These are phyloP conservation scores for Carex kokanica DNA, from an alignment of 176 grass and related monocot genomes.

Conservation along the genomic window DNA sequence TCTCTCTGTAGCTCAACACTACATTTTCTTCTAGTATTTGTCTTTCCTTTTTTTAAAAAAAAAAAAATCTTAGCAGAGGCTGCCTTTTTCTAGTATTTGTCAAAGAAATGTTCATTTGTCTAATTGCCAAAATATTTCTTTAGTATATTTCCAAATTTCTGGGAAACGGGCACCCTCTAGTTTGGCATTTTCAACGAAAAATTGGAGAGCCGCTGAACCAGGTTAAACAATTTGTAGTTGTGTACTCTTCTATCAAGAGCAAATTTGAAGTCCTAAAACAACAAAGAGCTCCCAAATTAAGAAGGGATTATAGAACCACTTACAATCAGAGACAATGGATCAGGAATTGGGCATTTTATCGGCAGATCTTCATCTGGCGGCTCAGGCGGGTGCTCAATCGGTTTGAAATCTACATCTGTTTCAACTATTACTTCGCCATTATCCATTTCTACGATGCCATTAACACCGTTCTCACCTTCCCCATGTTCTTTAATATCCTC, in stretches of 20 bases:
- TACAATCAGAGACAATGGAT: slow-evolving; percentile 16
- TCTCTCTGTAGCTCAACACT: too few species aligned
- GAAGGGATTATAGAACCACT: neutral
- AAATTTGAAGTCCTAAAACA: neutral
- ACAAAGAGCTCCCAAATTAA: neutral
- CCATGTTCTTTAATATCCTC: neutral
- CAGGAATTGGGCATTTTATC: slow-evolving; percentile 26
- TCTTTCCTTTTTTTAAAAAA: too few species aligned
- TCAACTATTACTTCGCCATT: neutral
- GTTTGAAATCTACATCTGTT: slow-evolving; percentile 25
- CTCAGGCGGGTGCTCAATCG: slow-evolving; percentile 22
- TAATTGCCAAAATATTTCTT: neutral
- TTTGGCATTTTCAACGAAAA: neutral
- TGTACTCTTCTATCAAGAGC: neutral
- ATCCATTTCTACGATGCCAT: neutral
- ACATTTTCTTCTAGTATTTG: neutral
- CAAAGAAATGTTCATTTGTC: neutral
- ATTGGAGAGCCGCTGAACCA: neutral
- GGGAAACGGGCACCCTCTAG: neutral
- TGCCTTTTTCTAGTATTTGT: neutral
- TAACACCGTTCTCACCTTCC: neutral
- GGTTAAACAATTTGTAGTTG: neutral
- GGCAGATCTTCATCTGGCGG: slow-evolving; percentile 20
- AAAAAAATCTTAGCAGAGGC: too few species aligned
- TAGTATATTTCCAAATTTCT: neutral